phyloP scores from a whole-genome alignment of 139 green algal species.

The Trebouxia sp. region DNA sequence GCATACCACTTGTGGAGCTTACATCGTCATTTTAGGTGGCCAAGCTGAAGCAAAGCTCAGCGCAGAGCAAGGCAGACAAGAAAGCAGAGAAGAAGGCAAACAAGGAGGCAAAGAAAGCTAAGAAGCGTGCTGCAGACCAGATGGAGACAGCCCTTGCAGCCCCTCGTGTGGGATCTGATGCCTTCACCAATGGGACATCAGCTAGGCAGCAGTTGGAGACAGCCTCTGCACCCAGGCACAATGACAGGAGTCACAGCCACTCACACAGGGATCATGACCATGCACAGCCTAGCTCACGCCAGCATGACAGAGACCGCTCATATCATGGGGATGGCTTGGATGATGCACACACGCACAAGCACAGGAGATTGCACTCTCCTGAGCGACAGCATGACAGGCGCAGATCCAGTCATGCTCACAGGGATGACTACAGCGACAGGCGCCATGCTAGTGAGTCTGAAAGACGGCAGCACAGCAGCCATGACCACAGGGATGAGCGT shows the following conservation, averaged over 20 bases:
- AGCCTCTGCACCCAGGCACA: neutral
- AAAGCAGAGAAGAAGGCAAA: conserved; percentile 33
- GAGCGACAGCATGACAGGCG: neutral
- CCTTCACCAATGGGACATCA: neutral
- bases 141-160: conserved; percentile 43
- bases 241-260: neutral
- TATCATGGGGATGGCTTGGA: neutral
- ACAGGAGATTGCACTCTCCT: neutral
- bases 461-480: neutral
- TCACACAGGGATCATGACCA: neutral
- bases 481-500: too few species aligned
- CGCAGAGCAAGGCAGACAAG: conserved; percentile 30
- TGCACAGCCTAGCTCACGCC: neutral
- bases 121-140: conserved; percentile 61
- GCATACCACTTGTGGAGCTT: too few species aligned
- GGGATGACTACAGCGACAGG: neutral
- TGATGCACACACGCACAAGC: neutral
- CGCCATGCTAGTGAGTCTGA: neutral
- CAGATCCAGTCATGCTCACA: neutral
- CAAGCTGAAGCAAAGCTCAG: conserved; percentile 8
- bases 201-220: neutral
- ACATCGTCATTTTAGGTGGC: neutral
- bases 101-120: conserved; percentile 46
- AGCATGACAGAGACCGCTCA: neutral
- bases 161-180: neutral